phyloP scores from a whole-genome alignment of 225 moss, liverwort and hornwort genomes.

The Physcomitrellopsis africana region DNA sequence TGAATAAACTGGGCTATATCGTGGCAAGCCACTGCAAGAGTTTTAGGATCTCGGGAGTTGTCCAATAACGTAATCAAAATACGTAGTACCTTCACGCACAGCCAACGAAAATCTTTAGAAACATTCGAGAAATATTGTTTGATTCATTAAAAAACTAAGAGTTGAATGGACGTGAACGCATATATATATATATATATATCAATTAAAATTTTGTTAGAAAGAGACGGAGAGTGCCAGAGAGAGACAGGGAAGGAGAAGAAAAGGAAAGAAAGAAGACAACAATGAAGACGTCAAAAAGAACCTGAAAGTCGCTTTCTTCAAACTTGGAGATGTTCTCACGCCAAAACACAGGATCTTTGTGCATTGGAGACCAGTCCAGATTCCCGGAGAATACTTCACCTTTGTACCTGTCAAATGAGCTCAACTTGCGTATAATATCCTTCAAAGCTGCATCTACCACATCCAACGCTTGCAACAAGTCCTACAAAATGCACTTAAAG shows the following conservation, averaged over 20 bases:
- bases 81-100: slow-evolving; percentile 56
- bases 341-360: slow-evolving; percentile 81
- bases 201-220: too few species aligned
- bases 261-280: background rate
- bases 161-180: background rate
- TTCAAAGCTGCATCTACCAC: slow-evolving; percentile 63
- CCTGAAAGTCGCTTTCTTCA: slow-evolving; percentile 79
- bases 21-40: slow-evolving; percentile 74
- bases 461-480: slow-evolving; percentile 75
- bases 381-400: slow-evolving; percentile 72
- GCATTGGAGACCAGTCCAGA: slow-evolving; percentile 81
- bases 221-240: too few species aligned
- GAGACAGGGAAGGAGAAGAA: too few species aligned
- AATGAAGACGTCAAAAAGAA: slow-evolving; percentile 6
- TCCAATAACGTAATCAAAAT: slow-evolving; percentile 67
- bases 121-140: too few species aligned
- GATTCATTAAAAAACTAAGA: background rate
- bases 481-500: slow-evolving; percentile 34
- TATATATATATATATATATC: too few species aligned
- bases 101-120: background rate
- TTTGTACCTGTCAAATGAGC: slow-evolving; percentile 87
- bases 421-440: slow-evolving; percentile 68
- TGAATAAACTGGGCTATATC: slow-evolving; percentile 76
- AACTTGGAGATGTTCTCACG: slow-evolving; percentile 77
- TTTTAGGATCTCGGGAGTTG: slow-evolving; percentile 63